Base-by-base conservation (phyloP, 345 rosid genomes). In the Sapria himalayana region DNA sequence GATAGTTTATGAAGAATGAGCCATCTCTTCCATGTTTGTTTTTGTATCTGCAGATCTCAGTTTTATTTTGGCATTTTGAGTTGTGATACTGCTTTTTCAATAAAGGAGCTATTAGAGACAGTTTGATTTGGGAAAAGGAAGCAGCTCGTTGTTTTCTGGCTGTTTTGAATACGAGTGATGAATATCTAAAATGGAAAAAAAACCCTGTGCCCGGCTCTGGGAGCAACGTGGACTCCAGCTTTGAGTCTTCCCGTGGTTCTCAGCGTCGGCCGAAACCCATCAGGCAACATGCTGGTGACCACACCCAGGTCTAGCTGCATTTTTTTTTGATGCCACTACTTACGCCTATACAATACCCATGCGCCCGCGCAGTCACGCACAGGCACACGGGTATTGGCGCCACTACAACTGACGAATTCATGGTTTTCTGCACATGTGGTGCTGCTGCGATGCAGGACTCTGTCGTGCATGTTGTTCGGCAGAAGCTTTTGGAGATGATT, bases 131-230 rank as follows among this genome's bases (percentile, higher is more conserved):
- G 40, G 71, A 50, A 41, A 63, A 46, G 25, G 68, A 74, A 43
- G 71, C 74, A 14, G 78, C 81, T 22, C 63, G 29, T 37, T 69
- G 59, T 45, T 72, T 69, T 59, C 72, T 85, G 13, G 57, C 76
- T 14, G 54, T 77, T 38, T 71, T 85, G 27, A 74, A 68, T 56
- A 45, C 52, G 4, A 60, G 73, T 31, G 52, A 67, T 22, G 74
- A 72, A 55, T 77, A 80, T 54, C 58, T 60, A 70, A 73, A 74
- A 50, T 85, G 93, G 91, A 71, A 3, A 36, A 76, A 60, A 46
- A n/a, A n/a, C n/a, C n/a, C n/a, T n/a, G 39, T 71, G 14, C 51
- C 51, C 15, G 22, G 53, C 13, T 6, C 14, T 33, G 41, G 23
- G 31, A 54, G 15, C 22, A 45, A 21, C 21, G 13, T 40, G 33